Conservation (phyloP, 768 basidiomycete species). For the Roridomyces roridus region DNA sequence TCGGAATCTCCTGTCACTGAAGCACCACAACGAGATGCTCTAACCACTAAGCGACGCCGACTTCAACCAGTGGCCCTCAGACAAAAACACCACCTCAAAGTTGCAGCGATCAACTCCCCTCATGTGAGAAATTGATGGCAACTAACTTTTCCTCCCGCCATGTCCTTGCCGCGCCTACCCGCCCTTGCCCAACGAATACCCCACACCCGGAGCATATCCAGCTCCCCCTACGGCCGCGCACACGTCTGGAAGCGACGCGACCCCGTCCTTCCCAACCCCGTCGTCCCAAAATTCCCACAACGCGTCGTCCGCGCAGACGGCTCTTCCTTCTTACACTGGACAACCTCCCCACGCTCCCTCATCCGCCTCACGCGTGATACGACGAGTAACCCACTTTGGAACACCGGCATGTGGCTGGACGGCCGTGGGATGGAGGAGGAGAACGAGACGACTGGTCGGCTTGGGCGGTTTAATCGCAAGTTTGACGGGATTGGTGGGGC, state of each 20-base stretch:
- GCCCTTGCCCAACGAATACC: constrained; percentile 5
- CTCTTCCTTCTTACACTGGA: constrained; percentile 86
- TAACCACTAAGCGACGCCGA: no score
- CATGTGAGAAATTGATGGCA: no score
- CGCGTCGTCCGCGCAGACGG: constrained; percentile 88
- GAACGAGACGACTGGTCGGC: constrained; percentile 71
- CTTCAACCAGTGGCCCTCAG: no score
- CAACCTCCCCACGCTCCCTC: constrained; percentile 82
- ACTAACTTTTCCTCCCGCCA: no score
- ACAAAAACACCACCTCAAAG: no score
- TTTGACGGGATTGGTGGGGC: constrained; percentile 61
- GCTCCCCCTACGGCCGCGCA: constrained; percentile 82
- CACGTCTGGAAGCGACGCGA: constrained; percentile 80
- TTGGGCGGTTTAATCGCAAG: constrained; percentile 80
- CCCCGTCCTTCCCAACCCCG: constrained; percentile 76
- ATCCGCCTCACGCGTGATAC: constrained; percentile 86
- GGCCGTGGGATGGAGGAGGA: constrained; percentile 69
- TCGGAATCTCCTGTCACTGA: no score
- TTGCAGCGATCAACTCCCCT: no score
- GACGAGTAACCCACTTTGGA: constrained; percentile 90
- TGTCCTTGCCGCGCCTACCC: no score
- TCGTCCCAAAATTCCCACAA: constrained; percentile 88
- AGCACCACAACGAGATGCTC: no score
- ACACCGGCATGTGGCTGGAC: constrained; percentile 61
- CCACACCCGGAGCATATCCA: constrained; percentile 57